These are phyloP conservation scores for Tothia fuscella DNA, from an alignment of 2,329 filamentous ascomycete species.

Conservation along the genomic window DNA sequence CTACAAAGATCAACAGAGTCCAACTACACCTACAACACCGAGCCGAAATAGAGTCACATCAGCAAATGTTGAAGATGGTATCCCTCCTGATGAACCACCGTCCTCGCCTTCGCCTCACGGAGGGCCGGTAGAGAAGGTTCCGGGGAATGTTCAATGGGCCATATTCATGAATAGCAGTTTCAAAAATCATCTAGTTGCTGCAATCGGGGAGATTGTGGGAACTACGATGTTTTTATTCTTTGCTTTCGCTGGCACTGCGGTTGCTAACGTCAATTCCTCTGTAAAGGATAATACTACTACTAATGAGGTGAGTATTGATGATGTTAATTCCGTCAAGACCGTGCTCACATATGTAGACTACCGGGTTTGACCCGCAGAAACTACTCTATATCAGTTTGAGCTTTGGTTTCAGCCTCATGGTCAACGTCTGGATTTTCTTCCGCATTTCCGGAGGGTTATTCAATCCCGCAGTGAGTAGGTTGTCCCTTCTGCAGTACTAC, in stretches of 20 bases:
- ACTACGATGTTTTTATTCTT: slow-evolving; percentile 29
- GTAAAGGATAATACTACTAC: neutral
- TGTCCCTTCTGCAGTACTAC: neutral
- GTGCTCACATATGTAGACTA: slow-evolving; percentile 16
- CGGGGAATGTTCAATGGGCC: slow-evolving; percentile 2
- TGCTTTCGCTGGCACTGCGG: slow-evolving; percentile 26
- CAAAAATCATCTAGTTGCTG: slow-evolving; percentile 24
- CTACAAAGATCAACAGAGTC: neutral
- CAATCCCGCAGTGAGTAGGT: slow-evolving; percentile 21
- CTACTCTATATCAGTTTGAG: slow-evolving; percentile 25
- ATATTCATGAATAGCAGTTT: slow-evolving; percentile 7
- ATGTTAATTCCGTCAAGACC: neutral
- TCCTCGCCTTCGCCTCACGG: too few relatives aligned
- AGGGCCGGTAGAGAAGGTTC: neutral
- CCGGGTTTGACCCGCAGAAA: slow-evolving; percentile 17
- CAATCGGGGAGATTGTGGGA: slow-evolving; percentile 25
- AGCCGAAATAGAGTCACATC: neutral
- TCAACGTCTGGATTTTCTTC: slow-evolving; percentile 30
- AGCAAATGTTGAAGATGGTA: neutral
- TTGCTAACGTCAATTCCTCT: slow-evolving; percentile 21
- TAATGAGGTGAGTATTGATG: neutral
- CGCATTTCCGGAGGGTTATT: slow-evolving; percentile 27
- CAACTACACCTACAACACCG: neutral
- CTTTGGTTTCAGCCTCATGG: slow-evolving; percentile 27
- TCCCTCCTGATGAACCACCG: neutral